These are phyloP conservation scores for Stagonosporopsis tanaceti DNA, from an alignment of 2,329 filamentous ascomycete genomes.

Conservation along the genomic window DNA sequence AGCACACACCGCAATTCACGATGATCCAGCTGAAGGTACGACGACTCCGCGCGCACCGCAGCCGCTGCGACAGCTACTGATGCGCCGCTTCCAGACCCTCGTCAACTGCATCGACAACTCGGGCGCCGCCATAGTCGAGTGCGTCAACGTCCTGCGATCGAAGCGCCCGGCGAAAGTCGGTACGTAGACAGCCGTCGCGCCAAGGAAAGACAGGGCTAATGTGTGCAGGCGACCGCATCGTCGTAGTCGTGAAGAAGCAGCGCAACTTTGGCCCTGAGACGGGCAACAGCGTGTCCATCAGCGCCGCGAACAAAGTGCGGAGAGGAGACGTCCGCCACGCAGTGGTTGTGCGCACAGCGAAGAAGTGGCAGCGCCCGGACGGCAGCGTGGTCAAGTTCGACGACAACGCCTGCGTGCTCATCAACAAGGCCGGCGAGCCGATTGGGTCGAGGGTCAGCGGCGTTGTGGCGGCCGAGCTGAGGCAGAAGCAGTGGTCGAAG, in stretches of 20 bases:
- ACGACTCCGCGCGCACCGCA: not conserved
- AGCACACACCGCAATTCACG: slow-evolving; percentile 20
- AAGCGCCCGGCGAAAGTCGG: slow-evolving; percentile 89
- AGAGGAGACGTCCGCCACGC: slow-evolving; percentile 96
- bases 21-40: slow-evolving; percentile 53
- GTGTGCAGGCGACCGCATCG: slow-evolving; percentile 84
- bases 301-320: slow-evolving; percentile 88
- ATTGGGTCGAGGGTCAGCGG: slow-evolving; percentile 80
- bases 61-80: slow-evolving; percentile 52
- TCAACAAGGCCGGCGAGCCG: slow-evolving; percentile 96
- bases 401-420: slow-evolving; percentile 96
- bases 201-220: slow-evolving; percentile 15
- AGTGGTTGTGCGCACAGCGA: slow-evolving; percentile 89
- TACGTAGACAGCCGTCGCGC: slow-evolving; percentile 56
- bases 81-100: slow-evolving; percentile 76
- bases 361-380: slow-evolving; percentile 86
- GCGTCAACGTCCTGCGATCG: slow-evolving; percentile 89
- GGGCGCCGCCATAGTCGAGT: slow-evolving; percentile 95
- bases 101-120: slow-evolving; percentile 99
- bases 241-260: slow-evolving; percentile 97
- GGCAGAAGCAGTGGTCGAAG: slow-evolving; percentile 96
- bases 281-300: slow-evolving; percentile 73
- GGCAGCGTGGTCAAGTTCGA: slow-evolving; percentile 92
- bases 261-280: slow-evolving; percentile 77
- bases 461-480: slow-evolving; percentile 87